Percentiles rank a stretch among this genome's conserved stretches.
phyloP scores from a whole-genome alignment of 495 filamentous ascomycete species.

The Diplogelasinospora grovesii region DNA sequence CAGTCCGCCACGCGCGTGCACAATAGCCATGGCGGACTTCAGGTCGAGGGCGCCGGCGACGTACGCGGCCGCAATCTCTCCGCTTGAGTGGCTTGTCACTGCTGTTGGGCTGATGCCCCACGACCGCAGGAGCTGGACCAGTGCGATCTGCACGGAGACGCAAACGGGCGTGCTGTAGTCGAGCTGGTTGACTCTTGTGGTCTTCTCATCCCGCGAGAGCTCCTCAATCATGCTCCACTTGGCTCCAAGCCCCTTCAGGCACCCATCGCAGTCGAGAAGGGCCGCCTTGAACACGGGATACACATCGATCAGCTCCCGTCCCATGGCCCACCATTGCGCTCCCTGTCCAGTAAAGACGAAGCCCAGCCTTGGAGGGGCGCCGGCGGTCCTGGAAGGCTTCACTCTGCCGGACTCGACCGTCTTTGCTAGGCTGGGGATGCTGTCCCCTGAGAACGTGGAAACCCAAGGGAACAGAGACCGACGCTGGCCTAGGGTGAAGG shows the following conservation, averaged over 20 bases:
- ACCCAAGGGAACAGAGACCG: slow-evolving; percentile 26
- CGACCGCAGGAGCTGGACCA: slow-evolving; percentile 46
- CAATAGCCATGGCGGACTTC: slow-evolving; percentile 40
- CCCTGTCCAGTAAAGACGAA: slow-evolving; percentile 43
- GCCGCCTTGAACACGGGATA: slow-evolving; percentile 25
- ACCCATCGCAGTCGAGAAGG: slow-evolving; percentile 20
- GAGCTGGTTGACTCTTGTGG: slow-evolving; percentile 18
- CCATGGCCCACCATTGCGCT: slow-evolving; percentile 52
- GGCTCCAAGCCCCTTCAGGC: slow-evolving; percentile 27
- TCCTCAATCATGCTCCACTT: slow-evolving; percentile 25
- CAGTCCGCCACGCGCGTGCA: slow-evolving; percentile 29
- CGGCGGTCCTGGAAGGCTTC: slow-evolving; percentile 9
- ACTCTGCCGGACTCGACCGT: slow-evolving; percentile 14
- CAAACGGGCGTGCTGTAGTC: slow-evolving; percentile 39
- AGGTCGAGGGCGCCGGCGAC: slow-evolving; percentile 36
- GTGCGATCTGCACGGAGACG: slow-evolving; percentile 44
- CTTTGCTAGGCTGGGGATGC: slow-evolving; percentile 9
- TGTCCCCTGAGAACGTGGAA: slow-evolving; percentile 9
- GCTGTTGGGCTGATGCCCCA: slow-evolving; percentile 45
- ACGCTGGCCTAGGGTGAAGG: slow-evolving; percentile 26
- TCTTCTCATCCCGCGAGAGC: slow-evolving; percentile 18
- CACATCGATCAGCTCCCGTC: slow-evolving; percentile 34
- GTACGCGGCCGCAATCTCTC: slow-evolving; percentile 55
- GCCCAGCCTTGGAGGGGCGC: slow-evolving; percentile 12
- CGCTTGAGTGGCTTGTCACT: slow-evolving; percentile 56